Percentiles rank a stretch among this genome's conserved stretches.
phyloP scores from a whole-genome alignment of 495 filamentous ascomycete species.

The Cercophora scortea region DNA sequence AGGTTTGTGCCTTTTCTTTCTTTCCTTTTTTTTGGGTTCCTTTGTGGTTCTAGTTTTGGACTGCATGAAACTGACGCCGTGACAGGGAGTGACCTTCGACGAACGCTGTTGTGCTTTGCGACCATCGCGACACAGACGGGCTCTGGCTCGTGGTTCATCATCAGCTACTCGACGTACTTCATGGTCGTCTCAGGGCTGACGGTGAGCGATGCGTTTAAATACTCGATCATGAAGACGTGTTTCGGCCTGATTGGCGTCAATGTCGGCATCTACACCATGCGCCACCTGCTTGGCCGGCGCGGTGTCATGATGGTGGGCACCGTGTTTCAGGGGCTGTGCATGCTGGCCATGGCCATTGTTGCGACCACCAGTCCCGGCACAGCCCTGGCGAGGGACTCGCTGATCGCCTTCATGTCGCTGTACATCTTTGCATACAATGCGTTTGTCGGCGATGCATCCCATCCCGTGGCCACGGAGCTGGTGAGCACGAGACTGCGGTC shows the following conservation, averaged over 20 bases:
- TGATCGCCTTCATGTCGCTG: conserved; percentile 17
- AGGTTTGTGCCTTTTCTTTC: conserved; percentile 3
- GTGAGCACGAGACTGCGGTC: conserved; percentile 7
- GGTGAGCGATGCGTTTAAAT: conserved; percentile 32
- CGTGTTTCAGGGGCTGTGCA: conserved; percentile 23
- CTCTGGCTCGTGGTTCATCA: conserved; percentile 32
- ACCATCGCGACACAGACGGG: conserved; percentile 28
- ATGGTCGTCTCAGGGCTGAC: conserved; percentile 28
- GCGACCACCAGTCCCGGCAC: conserved; percentile 20
- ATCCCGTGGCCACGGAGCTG: conserved; percentile 7
- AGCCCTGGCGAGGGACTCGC: conserved; percentile 15
- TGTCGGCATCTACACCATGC: conserved; percentile 29
- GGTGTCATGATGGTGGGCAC: conserved; percentile 28
- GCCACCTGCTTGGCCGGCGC: conserved; percentile 26
- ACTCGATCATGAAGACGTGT: conserved; percentile 29
- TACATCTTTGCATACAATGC: conserved; percentile 10
- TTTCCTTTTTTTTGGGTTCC: neutral
- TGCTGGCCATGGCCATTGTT: conserved; percentile 29
- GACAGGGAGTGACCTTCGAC: conserved; percentile 27
- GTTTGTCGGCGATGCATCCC: conserved; percentile 11
- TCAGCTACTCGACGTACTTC: conserved; percentile 36
- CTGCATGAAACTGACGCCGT: too few relatives aligned
- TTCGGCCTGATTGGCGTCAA: conserved; percentile 32
- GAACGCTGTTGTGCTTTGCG: conserved; percentile 31
- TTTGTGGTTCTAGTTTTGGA: neutral